These are phyloP conservation scores for Phlyctochytrium bullatum DNA, from an alignment of 192 early-diverging fungal species.

Conservation along the genomic window DNA sequence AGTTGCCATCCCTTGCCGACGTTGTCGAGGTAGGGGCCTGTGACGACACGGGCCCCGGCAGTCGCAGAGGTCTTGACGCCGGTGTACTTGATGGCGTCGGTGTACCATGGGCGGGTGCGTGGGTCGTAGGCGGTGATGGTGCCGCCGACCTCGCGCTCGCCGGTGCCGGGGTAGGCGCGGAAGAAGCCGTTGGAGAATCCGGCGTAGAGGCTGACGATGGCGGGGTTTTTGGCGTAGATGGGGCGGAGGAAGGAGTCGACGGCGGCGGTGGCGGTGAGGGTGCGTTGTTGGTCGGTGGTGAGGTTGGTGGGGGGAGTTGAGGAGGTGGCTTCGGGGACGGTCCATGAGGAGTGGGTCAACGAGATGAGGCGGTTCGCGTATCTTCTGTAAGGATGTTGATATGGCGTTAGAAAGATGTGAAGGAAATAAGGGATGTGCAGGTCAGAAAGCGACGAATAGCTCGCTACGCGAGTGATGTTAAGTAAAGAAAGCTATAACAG, in stretches of 20 bases:
- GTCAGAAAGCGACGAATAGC: too few relatives aligned
- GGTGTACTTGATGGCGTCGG: slow-evolving; percentile 9
- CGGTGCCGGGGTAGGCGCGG: slow-evolving; percentile 28
- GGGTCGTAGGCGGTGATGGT: slow-evolving; percentile 25
- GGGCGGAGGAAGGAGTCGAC: slow-evolving; percentile 28
- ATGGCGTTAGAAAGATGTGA: not conserved
- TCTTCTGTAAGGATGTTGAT: not conserved
- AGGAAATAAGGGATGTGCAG: too few relatives aligned
- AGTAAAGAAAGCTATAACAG: too few relatives aligned
- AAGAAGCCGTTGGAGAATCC: slow-evolving; percentile 34
- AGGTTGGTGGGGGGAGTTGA: slow-evolving; percentile 18
- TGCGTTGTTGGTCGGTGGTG: slow-evolving; percentile 6
- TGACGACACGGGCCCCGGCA: slow-evolving; percentile 21
- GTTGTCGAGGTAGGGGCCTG: slow-evolving; percentile 22
- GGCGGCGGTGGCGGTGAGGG: slow-evolving; percentile 22
- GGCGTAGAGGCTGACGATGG: slow-evolving; percentile 19
- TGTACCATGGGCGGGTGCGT: slow-evolving; percentile 32
- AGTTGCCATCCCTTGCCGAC: slow-evolving; percentile 30
- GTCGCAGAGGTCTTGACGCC: not conserved
- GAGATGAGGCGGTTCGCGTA: slow-evolving; percentile 15
- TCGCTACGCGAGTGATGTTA: too few relatives aligned
- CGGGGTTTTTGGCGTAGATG: slow-evolving; percentile 14
- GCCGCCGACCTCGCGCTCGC: slow-evolving; percentile 1
- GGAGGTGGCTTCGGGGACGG: slow-evolving; percentile 6
- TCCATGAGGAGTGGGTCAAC: slow-evolving; percentile 26